Conservation (phyloP, 352 stramenopile species). For the Peronospora tabacina region DNA sequence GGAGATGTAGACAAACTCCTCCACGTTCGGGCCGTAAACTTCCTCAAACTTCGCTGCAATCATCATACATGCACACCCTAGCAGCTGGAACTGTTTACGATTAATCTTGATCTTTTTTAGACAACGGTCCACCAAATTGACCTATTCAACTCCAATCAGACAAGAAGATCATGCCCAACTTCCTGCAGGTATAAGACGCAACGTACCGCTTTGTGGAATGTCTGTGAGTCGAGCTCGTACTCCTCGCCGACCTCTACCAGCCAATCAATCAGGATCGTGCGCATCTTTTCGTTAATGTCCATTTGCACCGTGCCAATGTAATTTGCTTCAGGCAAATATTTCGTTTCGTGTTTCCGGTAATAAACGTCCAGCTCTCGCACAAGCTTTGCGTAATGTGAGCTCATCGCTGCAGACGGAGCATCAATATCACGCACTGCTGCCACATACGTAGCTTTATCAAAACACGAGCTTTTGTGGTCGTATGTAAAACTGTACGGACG, state of each 20-base stretch:
- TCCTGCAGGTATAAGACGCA: not conserved
- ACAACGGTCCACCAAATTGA: constrained; percentile 81
- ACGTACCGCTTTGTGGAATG: constrained; percentile 72
- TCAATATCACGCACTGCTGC: constrained; percentile 56
- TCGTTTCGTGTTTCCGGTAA: constrained; percentile 62
- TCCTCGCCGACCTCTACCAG: constrained; percentile 89
- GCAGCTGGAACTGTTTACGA: constrained; percentile 90
- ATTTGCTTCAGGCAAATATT: constrained; percentile 52
- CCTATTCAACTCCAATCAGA: constrained; percentile 18
- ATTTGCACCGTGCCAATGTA: constrained; percentile 84
- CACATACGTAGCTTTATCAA: constrained; percentile 52
- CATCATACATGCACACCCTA: constrained; percentile 93
- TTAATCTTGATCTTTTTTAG: constrained; percentile 79
- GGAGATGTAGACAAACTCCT: constrained; percentile 97
- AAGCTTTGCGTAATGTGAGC: constrained; percentile 45
- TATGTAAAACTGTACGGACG: constrained; percentile 51
- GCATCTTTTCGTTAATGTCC: constrained; percentile 99
- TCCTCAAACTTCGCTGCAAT: constrained; percentile 97
- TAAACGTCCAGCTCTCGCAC: constrained; percentile 55
- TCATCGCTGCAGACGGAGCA: constrained; percentile 20
- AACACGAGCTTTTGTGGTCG: constrained; percentile 61
- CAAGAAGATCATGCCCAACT: not conserved
- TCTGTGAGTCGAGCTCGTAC: constrained; percentile 77
- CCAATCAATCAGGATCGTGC: constrained; percentile 99
- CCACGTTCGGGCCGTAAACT: constrained; percentile 89